Evolutionary conservation across 2,329 filamentous ascomycete genomes (phyloP).

Genomic region (Aspergillus sp.): DNA sequence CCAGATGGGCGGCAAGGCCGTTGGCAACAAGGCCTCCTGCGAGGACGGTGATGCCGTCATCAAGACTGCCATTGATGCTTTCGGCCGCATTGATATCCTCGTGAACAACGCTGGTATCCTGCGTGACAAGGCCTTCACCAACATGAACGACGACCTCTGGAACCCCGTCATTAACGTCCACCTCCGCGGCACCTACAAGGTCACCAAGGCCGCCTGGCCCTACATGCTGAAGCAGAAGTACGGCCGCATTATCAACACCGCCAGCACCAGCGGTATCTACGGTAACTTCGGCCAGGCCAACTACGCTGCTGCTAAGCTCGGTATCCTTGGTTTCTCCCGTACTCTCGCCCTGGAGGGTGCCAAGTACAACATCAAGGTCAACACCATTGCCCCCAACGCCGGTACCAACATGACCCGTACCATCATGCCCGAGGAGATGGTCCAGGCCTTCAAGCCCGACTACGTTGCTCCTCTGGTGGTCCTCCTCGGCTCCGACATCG

Average conservation of each 20-base stretch:
- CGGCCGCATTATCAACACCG: constrained; percentile 93
- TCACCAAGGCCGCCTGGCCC: constrained; percentile 96
- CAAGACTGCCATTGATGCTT: constrained; percentile 89
- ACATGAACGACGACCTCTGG: constrained; percentile 96
- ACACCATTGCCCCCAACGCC: constrained; percentile 96
- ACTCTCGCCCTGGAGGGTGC: constrained; percentile 87
- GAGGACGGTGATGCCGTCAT: constrained; percentile 90
- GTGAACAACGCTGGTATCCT: constrained; percentile 99
- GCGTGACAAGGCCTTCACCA: constrained; percentile 94
- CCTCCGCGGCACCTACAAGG: constrained; percentile 90
- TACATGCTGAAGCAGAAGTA: constrained; percentile 99
- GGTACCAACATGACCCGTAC: constrained; percentile 93
- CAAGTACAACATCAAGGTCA: constrained; percentile 98
- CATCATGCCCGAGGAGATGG: constrained; percentile 94
- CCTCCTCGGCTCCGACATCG: constrained; percentile 81
- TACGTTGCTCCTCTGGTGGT: constrained; percentile 94
- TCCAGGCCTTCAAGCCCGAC: constrained; percentile 98
- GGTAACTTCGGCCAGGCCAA: constrained; percentile 99
- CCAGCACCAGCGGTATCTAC: constrained; percentile 95
- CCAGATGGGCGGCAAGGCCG: constrained; percentile 82
- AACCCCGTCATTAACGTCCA: constrained; percentile 90
- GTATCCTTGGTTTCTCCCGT: constrained; percentile 92
- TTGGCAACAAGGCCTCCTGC: constrained; percentile 88
- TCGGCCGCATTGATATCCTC: constrained; percentile 89
- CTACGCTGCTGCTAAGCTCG: constrained; percentile 87